A percentile compares a stretch with the other conserved stretches of the same genome.
Conservation (phyloP, 2,329 filamentous ascomycete genomes). For the Sporothrix brasiliensis region DNA sequence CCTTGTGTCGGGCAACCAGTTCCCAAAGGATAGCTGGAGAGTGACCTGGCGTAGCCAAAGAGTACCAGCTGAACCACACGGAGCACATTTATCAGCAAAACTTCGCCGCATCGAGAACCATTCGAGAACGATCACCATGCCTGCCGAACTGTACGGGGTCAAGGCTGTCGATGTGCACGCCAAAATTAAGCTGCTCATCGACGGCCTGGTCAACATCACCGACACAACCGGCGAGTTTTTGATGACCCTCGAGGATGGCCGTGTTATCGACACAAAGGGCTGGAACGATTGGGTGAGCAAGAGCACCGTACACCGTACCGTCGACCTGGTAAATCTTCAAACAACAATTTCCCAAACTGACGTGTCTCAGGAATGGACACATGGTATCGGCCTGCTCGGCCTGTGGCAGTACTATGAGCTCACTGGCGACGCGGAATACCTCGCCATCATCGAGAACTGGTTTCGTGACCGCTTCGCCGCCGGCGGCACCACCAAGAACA, state of each 20-base stretch:
- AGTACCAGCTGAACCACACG: neutral
- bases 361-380: slow-evolving; percentile 65
- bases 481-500: slow-evolving; percentile 78
- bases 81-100: neutral
- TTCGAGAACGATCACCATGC: slow-evolving; percentile 42
- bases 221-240: slow-evolving; percentile 76
- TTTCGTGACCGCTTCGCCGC: slow-evolving; percentile 69
- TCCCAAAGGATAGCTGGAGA: neutral
- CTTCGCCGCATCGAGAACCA: neutral
- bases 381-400: slow-evolving; percentile 77
- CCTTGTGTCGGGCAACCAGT: neutral
- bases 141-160: slow-evolving; percentile 50
- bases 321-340: neutral
- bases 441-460: slow-evolving; percentile 73
- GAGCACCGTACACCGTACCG: too few relatives aligned
- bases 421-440: slow-evolving; percentile 62
- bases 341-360: neutral
- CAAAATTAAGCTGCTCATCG: slow-evolving; percentile 67
- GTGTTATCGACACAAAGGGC: slow-evolving; percentile 80
- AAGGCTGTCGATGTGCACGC: slow-evolving; percentile 53
- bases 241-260: slow-evolving; percentile 69
- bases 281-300: slow-evolving; percentile 70
- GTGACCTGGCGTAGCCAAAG: neutral
- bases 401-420: slow-evolving; percentile 81
- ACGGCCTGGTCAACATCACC: slow-evolving; percentile 76